These are phyloP conservation scores for Rhodotorula sp. DNA, from an alignment of 1,284 basidiomycete species.

Conservation along the genomic window DNA sequence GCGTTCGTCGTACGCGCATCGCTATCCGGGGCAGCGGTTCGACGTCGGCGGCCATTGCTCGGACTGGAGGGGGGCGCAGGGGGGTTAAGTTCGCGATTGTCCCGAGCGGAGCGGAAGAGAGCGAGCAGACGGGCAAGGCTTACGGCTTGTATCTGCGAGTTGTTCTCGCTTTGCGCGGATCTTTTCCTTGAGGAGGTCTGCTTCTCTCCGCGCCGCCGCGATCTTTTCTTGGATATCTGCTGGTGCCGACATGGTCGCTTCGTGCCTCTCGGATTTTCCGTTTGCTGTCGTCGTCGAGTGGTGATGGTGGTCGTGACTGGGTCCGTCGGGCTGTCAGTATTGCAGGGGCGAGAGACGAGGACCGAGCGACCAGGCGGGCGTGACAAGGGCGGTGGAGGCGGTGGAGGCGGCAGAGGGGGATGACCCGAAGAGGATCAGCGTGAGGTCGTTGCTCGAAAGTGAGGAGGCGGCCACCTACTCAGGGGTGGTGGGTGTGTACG, in stretches of 20 bases:
- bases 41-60: conserved; percentile 94
- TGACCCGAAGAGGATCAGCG: too few relatives aligned
- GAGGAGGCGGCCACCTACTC: too few relatives aligned
- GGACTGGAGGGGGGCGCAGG: conserved; percentile 57
- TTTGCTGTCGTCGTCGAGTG: too few relatives aligned
- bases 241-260: conserved; percentile 34
- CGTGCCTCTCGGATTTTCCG: neutral
- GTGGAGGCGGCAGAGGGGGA: neutral
- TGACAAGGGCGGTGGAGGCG: neutral
- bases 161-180: conserved; percentile 91
- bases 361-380: neutral
- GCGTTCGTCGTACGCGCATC: conserved; percentile 89
- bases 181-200: conserved; percentile 95
- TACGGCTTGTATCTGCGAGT: conserved; percentile 91
- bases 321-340: neutral
- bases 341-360: neutral
- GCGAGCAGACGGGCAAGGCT: conserved; percentile 50
- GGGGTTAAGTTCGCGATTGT: conserved; percentile 6
- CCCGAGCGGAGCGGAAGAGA: neutral
- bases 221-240: conserved; percentile 59
- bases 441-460: too few relatives aligned
- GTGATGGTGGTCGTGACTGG: neutral
- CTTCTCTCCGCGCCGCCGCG: conserved; percentile 91
- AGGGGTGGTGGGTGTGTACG: too few relatives aligned
- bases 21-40: conserved; percentile 91